Percentiles rank a stretch among this genome's conserved stretches.
phyloP scores from a whole-genome alignment of 106 monocot genomes.

The Amphibolis antarctica region DNA sequence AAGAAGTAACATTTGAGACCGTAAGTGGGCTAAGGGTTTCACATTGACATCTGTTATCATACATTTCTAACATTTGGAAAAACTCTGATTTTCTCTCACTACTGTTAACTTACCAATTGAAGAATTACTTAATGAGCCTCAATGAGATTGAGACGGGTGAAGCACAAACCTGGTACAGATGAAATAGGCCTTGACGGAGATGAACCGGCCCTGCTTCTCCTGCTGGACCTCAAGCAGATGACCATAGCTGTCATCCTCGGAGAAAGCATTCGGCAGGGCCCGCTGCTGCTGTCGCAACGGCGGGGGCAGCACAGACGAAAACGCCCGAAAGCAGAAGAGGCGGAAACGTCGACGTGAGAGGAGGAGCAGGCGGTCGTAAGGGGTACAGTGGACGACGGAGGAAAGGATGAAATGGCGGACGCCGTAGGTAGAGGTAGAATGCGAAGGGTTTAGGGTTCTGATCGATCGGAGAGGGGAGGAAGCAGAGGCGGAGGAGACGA shows the following conservation, averaged over 20 bases:
- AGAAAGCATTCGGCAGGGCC: background rate
- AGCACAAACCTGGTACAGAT: slow-evolving; percentile 13
- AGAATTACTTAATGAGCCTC: background rate
- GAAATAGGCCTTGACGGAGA: slow-evolving; percentile 27
- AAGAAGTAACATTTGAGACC: too few relatives aligned
- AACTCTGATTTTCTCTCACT: too few relatives aligned
- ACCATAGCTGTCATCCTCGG: slow-evolving; percentile 37
- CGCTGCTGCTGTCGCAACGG: slow-evolving; percentile 1
- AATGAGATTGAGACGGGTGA: too few relatives aligned
- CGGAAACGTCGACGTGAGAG: too few relatives aligned
- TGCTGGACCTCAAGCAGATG: slow-evolving; percentile 72
- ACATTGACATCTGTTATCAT: too few relatives aligned
- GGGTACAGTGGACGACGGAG: background rate
- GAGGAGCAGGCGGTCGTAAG: slow-evolving; percentile 9
- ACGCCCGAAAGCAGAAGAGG: background rate
- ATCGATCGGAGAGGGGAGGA: slow-evolving; percentile 14
- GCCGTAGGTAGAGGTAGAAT: too few relatives aligned
- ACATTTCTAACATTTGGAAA: too few relatives aligned
- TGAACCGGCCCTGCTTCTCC: slow-evolving; percentile 73
- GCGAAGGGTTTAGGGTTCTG: slow-evolving; percentile 23
- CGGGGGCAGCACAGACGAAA: slow-evolving; percentile 21
- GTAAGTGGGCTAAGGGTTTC: too few relatives aligned
- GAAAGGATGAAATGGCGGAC: slow-evolving; percentile 1
- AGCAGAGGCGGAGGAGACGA: background rate
- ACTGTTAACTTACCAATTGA: too few relatives aligned